Conservation (phyloP, 805 yeast genomes). For the Lachancea quebecensis region DNA sequence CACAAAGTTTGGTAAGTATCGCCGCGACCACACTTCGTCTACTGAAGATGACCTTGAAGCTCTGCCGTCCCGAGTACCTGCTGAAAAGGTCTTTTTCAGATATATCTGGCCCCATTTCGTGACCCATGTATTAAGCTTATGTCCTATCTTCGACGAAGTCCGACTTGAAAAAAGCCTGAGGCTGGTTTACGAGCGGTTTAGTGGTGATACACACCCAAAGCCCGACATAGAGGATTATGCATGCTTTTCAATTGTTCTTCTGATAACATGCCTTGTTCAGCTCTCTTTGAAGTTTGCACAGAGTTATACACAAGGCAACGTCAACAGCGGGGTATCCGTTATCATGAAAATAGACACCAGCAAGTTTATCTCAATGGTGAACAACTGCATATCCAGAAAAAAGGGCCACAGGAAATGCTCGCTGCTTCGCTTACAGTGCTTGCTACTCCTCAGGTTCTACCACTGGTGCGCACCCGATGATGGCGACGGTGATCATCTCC, state of each 20-base stretch:
- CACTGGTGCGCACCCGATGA: slow-evolving; percentile 32
- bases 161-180: neutral
- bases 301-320: neutral
- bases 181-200: neutral
- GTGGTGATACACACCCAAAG: neutral
- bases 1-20: slow-evolving; percentile 23
- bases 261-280: slow-evolving; percentile 22
- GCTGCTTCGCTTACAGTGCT: slow-evolving; percentile 22
- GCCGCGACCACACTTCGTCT: slow-evolving; percentile 14
- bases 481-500: slow-evolving; percentile 27
- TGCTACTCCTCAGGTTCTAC: slow-evolving; percentile 25
- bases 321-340: neutral
- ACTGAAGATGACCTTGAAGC: slow-evolving; percentile 9
- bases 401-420: slow-evolving; percentile 26
- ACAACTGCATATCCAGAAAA: slow-evolving; percentile 19
- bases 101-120: slow-evolving; percentile 21
- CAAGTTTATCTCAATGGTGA: slow-evolving; percentile 21
- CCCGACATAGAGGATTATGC: slow-evolving; percentile 18
- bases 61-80: slow-evolving; percentile 15
- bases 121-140: slow-evolving; percentile 14
- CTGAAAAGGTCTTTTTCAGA: slow-evolving; percentile 13
- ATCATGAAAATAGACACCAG: slow-evolving; percentile 17
- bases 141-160: slow-evolving; percentile 20
- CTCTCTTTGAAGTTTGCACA: slow-evolving; percentile 20
- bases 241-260: slow-evolving; percentile 18